Evolutionary conservation across 2,329 filamentous ascomycete genomes (phyloP).

Genomic region (Pleoardoris graminearum): DNA sequence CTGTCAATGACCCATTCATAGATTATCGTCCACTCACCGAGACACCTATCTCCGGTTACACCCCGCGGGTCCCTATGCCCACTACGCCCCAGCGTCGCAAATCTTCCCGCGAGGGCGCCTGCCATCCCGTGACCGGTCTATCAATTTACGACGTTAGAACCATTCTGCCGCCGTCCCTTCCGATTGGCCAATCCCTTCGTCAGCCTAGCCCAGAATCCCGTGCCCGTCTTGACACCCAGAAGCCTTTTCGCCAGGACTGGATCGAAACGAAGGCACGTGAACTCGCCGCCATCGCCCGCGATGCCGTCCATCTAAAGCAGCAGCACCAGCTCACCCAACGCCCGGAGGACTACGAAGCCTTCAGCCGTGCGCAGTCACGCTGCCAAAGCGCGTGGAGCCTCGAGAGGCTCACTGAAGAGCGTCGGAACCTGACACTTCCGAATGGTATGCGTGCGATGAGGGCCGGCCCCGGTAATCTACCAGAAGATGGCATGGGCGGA

Average conservation of each 20-base stretch:
- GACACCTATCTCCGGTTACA: background rate
- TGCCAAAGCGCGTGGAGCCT: conserved; percentile 13
- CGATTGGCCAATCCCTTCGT: background rate
- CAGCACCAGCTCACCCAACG: conserved; percentile 1
- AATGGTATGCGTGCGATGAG: conserved; percentile 17
- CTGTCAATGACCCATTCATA: conserved; percentile 7
- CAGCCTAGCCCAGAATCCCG: conserved; percentile 1
- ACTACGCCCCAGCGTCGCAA: background rate
- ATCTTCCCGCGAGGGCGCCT: background rate
- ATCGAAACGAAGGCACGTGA: conserved; percentile 15
- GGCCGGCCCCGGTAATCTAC: background rate
- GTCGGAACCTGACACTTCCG: conserved; percentile 22
- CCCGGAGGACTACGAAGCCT: conserved; percentile 2
- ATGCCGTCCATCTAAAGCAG: background rate
- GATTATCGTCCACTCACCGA: background rate
- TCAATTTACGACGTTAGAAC: background rate
- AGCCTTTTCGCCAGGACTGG: conserved; percentile 18
- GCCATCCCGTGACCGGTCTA: background rate
- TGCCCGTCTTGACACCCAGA: conserved; percentile 11
- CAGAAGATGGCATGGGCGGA: conserved; percentile 4
- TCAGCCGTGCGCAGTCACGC: background rate
- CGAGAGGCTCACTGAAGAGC: conserved; percentile 19
- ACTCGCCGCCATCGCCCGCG: conserved; percentile 12
- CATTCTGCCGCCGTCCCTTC: background rate
- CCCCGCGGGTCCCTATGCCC: background rate